Conservation (phyloP, 2,329 filamentous ascomycete species). For the Aspergillus phoenicis region DNA sequence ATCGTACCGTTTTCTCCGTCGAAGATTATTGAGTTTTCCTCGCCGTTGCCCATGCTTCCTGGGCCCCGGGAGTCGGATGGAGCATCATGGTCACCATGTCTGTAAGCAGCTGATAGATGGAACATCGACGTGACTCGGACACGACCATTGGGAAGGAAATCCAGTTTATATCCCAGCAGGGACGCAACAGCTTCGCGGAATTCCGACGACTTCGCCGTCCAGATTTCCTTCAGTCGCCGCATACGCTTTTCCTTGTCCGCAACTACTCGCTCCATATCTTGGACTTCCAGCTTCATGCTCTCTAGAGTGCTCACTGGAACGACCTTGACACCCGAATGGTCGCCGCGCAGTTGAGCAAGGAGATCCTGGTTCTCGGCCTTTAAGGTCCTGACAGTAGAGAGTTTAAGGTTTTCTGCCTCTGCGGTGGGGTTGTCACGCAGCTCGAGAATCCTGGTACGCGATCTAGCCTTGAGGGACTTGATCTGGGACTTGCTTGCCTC, state of each 20-base stretch:
- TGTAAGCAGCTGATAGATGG: slow-evolving; percentile 62
- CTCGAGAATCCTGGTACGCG: slow-evolving; percentile 79
- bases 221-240: slow-evolving; percentile 86
- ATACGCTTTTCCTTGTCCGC: slow-evolving; percentile 76
- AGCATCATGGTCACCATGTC: slow-evolving; percentile 49
- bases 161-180: slow-evolving; percentile 89
- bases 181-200: slow-evolving; percentile 94
- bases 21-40: slow-evolving; percentile 70
- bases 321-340: slow-evolving; percentile 55
- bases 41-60: slow-evolving; percentile 49
- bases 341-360: slow-evolving; percentile 67
- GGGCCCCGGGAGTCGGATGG: slow-evolving; percentile 60
- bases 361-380: slow-evolving; percentile 83
- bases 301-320: slow-evolving; percentile 78
- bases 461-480: slow-evolving; percentile 64
- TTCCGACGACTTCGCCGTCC: slow-evolving; percentile 85
- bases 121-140: slow-evolving; percentile 89
- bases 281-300: slow-evolving; percentile 73
- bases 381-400: slow-evolving; percentile 74
- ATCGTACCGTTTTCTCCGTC: slow-evolving; percentile 94
- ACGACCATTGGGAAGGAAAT: slow-evolving; percentile 95
- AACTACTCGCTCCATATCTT: slow-evolving; percentile 69
- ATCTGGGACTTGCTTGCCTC: slow-evolving; percentile 74
- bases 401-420: slow-evolving; percentile 80
- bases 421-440: slow-evolving; percentile 91